Evolutionary conservation across 2,329 filamentous ascomycete species (phyloP).

Genomic region (Fusarium camptoceras): DNA sequence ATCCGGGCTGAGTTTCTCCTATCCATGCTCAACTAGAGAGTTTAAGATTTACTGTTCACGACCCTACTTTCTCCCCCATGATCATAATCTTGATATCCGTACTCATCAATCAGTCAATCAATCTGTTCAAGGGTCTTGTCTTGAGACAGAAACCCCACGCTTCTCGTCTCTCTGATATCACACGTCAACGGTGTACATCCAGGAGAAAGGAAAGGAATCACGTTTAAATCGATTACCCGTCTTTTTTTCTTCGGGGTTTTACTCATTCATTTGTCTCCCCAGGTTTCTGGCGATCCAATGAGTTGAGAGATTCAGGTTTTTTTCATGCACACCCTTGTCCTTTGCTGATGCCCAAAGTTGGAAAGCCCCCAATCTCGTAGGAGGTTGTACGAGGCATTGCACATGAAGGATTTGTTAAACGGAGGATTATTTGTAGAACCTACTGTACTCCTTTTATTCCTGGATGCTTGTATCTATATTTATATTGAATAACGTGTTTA

Average conservation of each 20-base stretch:
- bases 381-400: background rate
- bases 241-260: slow-evolving; percentile 13
- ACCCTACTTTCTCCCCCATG: slow-evolving; percentile 10
- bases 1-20: slow-evolving; percentile 16
- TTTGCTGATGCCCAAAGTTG: slow-evolving; percentile 22
- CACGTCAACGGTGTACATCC: slow-evolving; percentile 38
- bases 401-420: background rate
- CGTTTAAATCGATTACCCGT: slow-evolving; percentile 4
- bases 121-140: background rate
- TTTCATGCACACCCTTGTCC: slow-evolving; percentile 7
- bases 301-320: slow-evolving; percentile 3
- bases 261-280: slow-evolving; percentile 2
- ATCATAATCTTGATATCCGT: slow-evolving; percentile 18
- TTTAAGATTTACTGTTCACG: background rate
- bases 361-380: slow-evolving; percentile 12
- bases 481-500: background rate
- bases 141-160: slow-evolving; percentile 35
- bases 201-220: background rate
- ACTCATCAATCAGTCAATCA: slow-evolving; percentile 9
- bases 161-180: slow-evolving; percentile 29
- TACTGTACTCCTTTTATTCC: background rate
- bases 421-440: background rate
- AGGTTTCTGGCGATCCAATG: slow-evolving; percentile 23
- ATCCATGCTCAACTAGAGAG: background rate
- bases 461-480: background rate